Percentiles rank a stretch among this genome's conserved stretches.
Conservation (phyloP, 257 asterid genomes). For the Datura wrightii region DNA sequence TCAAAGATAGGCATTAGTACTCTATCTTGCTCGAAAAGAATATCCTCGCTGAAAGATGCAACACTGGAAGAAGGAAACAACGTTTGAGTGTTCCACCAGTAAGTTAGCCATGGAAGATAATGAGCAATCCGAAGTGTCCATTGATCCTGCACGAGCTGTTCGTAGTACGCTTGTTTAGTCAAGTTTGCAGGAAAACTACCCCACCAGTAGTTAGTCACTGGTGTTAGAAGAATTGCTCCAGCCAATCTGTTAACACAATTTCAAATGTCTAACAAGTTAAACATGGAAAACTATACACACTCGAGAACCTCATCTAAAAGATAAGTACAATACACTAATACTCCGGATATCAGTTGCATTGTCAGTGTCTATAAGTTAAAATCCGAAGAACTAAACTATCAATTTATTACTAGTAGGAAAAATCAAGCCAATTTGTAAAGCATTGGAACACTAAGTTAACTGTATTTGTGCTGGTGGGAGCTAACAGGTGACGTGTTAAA, state of each 20-base stretch:
- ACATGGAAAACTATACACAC: too few relatives aligned
- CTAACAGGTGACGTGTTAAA: background rate
- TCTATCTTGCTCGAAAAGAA: slow-evolving; percentile 57
- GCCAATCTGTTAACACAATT: slow-evolving; percentile 66
- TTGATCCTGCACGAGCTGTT: slow-evolving; percentile 63
- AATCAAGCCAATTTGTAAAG: background rate
- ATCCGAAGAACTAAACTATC: background rate
- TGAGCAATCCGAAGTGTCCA: slow-evolving; percentile 85
- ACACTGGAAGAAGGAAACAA: slow-evolving; percentile 58
- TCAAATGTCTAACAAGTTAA: too few relatives aligned
- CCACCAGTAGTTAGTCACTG: slow-evolving; percentile 90
- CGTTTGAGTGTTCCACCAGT: slow-evolving; percentile 96
- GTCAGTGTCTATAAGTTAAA: background rate
- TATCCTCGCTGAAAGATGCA: slow-evolving; percentile 39
- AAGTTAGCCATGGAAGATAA: slow-evolving; percentile 78
- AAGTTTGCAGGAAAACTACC: slow-evolving; percentile 73
- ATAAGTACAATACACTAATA: slow-evolving; percentile 14
- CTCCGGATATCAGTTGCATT: background rate
- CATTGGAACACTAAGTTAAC: too few relatives aligned
- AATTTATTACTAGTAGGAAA: background rate
- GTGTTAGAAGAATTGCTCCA: slow-evolving; percentile 78
- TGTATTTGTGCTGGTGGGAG: too few relatives aligned
- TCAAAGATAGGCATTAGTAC: slow-evolving; percentile 49
- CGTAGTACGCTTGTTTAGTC: slow-evolving; percentile 54
- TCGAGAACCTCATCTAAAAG: background rate